Conservation (phyloP, 192 early-diverging fungal species). For the Anaeromyces robustus region DNA sequence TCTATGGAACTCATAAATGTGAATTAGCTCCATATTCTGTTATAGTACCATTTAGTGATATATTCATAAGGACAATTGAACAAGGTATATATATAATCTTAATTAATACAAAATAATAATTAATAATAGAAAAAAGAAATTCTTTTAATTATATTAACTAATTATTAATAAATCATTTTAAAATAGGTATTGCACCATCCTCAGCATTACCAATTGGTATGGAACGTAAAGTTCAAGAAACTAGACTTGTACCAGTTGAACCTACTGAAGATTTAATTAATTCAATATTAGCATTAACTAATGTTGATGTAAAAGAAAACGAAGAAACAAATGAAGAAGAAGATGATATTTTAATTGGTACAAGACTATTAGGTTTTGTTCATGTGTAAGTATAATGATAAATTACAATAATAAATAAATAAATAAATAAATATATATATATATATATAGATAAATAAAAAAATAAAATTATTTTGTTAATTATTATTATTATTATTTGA, state of each 20-base stretch:
- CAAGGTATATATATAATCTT: slow-evolving; percentile 21
- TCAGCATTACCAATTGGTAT: slow-evolving; percentile 82
- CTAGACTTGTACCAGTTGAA: slow-evolving; percentile 63
- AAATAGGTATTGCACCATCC: slow-evolving; percentile 71
- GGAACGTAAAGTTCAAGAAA: slow-evolving; percentile 59
- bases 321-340: slow-evolving; percentile 25
- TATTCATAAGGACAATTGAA: slow-evolving; percentile 61
- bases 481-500: too few species aligned
- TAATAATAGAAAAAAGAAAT: background rate
- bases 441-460: background rate
- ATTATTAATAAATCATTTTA: too few species aligned
- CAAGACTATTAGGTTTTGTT: slow-evolving; percentile 60
- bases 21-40: slow-evolving; percentile 73
- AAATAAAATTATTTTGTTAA: background rate
- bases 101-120: background rate
- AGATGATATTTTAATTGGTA: slow-evolving; percentile 31
- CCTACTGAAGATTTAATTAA: slow-evolving; percentile 65
- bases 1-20: slow-evolving; percentile 69
- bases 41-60: slow-evolving; percentile 59
- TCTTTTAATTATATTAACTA: slow-evolving; percentile 1
- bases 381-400: slow-evolving; percentile 71
- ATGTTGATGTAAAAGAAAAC: slow-evolving; percentile 25
- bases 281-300: slow-evolving; percentile 70
- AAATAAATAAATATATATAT: background rate
- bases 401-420: background rate